Base-by-base conservation (phyloP, 1,284 basidiomycete species). In the Leccinum angustisporum region DNA sequence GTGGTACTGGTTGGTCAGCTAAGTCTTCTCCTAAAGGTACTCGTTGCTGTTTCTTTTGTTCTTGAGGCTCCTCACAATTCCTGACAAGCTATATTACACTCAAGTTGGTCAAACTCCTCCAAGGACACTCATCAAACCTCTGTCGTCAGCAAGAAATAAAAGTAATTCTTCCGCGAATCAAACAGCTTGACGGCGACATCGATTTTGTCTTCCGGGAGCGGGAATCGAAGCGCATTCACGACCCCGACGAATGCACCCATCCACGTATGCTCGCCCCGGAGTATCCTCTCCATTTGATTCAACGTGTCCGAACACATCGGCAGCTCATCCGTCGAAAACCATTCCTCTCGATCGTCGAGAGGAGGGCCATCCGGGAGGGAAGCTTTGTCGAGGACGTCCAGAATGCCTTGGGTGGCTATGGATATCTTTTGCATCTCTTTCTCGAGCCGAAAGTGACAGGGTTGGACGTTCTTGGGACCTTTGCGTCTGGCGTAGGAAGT, bases 361-460 rank as follows among this genome's bases (percentile, higher is more conserved):
- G 54, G 46, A 7, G 50, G 61, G 14, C 54, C 50, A n/a, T 38
- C 30, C 1, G 54, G 54, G 11, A 43, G 38, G 11, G 61, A 63
- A n/a, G 48, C 33, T 16, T 63, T 48, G 18, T 9, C 16, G 31
- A 62, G 61, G 14, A 58, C 18, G n/a, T n/a, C 25, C 2, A 63
- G 61, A 6, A 62, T 52, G 25, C 61, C 52, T 5, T 16, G 16
- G 1, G 62, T 56, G 7, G 56, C 62, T 5, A 63, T 46, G 33
- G 34, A 54, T 34, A 63, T 43, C 30, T 16, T 25, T 16, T 63
- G 62, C 62, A 64, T 60, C 36, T 63, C 62, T 30, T 60, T 58
- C 34, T 65, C 64, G 9, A 64, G 43, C 21, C 63, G 63, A 58
- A 64, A 63, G 51, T 65, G 62, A 50, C 40, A 54, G 9, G 43